Conservation (phyloP, 176 grass and related monocot genomes). For the Ensete ventricosum region DNA sequence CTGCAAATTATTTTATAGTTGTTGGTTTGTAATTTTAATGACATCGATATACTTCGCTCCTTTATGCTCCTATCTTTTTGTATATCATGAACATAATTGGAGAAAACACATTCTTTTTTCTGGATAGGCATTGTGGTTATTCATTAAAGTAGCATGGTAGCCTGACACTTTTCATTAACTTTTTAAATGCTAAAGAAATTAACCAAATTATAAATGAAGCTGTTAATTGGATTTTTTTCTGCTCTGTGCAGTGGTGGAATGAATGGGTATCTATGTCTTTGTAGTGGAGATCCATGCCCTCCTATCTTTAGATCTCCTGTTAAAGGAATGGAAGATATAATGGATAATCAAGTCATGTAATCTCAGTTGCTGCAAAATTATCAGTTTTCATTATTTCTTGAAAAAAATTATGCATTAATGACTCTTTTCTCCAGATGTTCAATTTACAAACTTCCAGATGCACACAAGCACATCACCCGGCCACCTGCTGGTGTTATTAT, state of each 20-base stretch:
- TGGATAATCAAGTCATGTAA: constrained; percentile 99
- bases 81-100: too few relatives aligned
- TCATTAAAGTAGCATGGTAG: neutral
- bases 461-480: constrained; percentile 67
- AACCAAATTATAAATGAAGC: neutral
- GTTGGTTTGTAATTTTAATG: too few relatives aligned
- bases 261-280: constrained; percentile 91
- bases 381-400: constrained; percentile 15
- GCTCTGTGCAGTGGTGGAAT: constrained; percentile 74
- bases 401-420: constrained; percentile 15
- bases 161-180: neutral
- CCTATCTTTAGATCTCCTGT: constrained; percentile 85
- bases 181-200: neutral
- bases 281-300: constrained; percentile 79
- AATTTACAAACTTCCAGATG: constrained; percentile 91
- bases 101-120: too few relatives aligned
- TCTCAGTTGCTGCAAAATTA: constrained; percentile 5
- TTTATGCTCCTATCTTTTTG: too few relatives aligned
- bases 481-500: constrained; percentile 81
- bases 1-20: too few relatives aligned
- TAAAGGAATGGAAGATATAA: constrained; percentile 69
- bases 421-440: constrained; percentile 53
- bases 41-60: too few relatives aligned
- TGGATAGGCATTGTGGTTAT: neutral
- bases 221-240: constrained; percentile 11